These are phyloP conservation scores for Kodamaea nitidulidarum DNA, from an alignment of 805 yeast genomes.

Conservation along the genomic window DNA sequence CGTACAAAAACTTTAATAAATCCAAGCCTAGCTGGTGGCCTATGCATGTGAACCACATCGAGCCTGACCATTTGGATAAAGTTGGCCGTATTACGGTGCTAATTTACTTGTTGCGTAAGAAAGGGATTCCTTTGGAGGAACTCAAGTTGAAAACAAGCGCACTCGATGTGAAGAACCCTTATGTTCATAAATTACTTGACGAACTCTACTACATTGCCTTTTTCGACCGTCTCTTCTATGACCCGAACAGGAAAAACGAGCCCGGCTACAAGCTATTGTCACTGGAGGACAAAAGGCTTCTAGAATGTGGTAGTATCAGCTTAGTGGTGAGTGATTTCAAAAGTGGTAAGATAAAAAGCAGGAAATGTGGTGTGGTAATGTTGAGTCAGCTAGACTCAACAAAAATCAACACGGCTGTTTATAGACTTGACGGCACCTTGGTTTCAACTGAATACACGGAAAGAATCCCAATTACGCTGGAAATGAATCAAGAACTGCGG, in stretches of 20 bases:
- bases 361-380: slow-evolving; percentile 13
- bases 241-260: background rate
- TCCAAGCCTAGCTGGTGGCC: slow-evolving; percentile 77
- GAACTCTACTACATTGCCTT: slow-evolving; percentile 25
- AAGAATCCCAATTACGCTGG: background rate
- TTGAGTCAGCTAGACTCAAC: slow-evolving; percentile 12
- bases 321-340: slow-evolving; percentile 14
- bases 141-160: slow-evolving; percentile 12
- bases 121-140: slow-evolving; percentile 11
- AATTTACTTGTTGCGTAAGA: slow-evolving; percentile 32
- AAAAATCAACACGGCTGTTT: background rate
- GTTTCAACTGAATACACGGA: background rate
- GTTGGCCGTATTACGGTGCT: slow-evolving; percentile 51
- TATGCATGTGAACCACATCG: slow-evolving; percentile 49
- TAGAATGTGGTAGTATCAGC: slow-evolving; percentile 6
- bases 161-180: background rate
- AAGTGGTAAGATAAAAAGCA: slow-evolving; percentile 1
- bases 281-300: background rate
- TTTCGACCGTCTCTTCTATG: slow-evolving; percentile 22
- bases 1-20: slow-evolving; percentile 51
- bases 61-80: slow-evolving; percentile 70
- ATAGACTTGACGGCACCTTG: background rate
- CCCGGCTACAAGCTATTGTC: background rate
- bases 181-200: slow-evolving; percentile 13
- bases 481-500: background rate